Conservation (phyloP, 208 protist genomes). For the Wallacemonas sp. region DNA sequence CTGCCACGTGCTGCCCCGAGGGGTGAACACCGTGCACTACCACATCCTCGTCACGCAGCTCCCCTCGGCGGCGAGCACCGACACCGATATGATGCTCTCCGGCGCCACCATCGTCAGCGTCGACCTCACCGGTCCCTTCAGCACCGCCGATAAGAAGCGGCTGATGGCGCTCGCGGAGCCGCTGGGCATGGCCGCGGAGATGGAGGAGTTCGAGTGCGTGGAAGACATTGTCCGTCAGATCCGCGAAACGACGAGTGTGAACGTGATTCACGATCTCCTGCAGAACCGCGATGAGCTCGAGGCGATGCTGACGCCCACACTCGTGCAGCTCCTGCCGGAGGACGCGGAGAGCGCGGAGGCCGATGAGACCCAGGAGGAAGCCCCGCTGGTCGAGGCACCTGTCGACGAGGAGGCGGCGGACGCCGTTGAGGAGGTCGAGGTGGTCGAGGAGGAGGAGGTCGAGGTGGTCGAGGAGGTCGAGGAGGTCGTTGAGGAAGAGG, state of each 20-base stretch:
- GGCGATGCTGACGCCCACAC: conserved; percentile 77
- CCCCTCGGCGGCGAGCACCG: conserved; percentile 21
- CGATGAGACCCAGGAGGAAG: conserved; percentile 27
- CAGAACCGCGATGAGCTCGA: conserved; percentile 81
- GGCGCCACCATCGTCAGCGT: conserved; percentile 61
- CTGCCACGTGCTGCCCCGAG: conserved; percentile 46
- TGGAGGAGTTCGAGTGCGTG: conserved; percentile 59
- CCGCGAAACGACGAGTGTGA: conserved; percentile 46
- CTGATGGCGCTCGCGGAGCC: conserved; percentile 63
- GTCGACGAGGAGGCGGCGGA: conserved; percentile 19
- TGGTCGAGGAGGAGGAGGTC: conserved; percentile 31
- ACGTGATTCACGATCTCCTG: conserved; percentile 78
- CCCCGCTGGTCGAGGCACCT: conserved; percentile 19
- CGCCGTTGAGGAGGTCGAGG: conserved; percentile 15
- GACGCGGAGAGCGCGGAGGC: conserved; percentile 30
- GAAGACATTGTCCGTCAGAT: conserved; percentile 74
- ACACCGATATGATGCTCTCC: conserved; percentile 30
- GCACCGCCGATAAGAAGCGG: conserved; percentile 45
- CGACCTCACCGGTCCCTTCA: conserved; percentile 72
- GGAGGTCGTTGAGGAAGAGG: conserved; percentile 22
- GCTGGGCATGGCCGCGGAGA: conserved; percentile 55
- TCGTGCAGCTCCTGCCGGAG: conserved; percentile 83
- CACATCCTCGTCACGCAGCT: conserved; percentile 77
- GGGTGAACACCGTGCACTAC: conserved; percentile 78
- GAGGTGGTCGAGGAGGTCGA: conserved; percentile 23